Conservation (phyloP, 305 asterid genomes). For the Fraxinus ornus region DNA sequence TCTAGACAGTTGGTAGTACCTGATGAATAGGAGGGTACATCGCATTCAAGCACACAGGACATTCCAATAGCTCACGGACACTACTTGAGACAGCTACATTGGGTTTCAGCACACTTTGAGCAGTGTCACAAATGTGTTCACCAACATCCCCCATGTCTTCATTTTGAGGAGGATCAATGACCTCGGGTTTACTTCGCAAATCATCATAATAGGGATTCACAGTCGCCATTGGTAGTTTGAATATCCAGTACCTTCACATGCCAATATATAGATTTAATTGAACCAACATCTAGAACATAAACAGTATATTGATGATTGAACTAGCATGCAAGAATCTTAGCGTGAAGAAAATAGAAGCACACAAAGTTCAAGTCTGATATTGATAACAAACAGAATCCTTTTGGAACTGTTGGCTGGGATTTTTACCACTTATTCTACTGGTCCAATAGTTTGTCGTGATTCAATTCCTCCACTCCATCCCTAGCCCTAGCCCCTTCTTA, state of each 20-base stretch:
- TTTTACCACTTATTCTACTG: background rate
- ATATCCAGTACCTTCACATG: constrained; percentile 27
- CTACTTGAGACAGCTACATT: constrained; percentile 52
- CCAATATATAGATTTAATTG: constrained; percentile 14
- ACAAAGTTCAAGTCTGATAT: background rate
- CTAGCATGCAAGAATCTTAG: background rate
- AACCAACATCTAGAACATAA: background rate
- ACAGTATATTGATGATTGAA: background rate
- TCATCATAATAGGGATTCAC: constrained; percentile 59
- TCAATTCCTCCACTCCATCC: background rate
- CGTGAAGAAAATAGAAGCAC: background rate
- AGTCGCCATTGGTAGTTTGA: constrained; percentile 44
- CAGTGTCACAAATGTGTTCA: constrained; percentile 46
- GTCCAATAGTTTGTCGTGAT: background rate
- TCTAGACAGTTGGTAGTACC: constrained; percentile 30
- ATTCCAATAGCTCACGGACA: constrained; percentile 73
- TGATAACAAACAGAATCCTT: background rate
- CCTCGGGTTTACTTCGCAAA: constrained; percentile 50
- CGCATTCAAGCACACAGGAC: constrained; percentile 81
- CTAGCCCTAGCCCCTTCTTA: background rate
- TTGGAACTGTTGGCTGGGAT: background rate
- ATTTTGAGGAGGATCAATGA: constrained; percentile 57
- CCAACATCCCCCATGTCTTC: constrained; percentile 45
- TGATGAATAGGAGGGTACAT: constrained; percentile 86
- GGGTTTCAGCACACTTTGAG: constrained; percentile 49